A percentile compares a stretch with the other conserved stretches of the same genome.
These are phyloP conservation scores for Verticillium nubilum DNA, from an alignment of 2,329 filamentous ascomycete genomes.

Conservation along the genomic window DNA sequence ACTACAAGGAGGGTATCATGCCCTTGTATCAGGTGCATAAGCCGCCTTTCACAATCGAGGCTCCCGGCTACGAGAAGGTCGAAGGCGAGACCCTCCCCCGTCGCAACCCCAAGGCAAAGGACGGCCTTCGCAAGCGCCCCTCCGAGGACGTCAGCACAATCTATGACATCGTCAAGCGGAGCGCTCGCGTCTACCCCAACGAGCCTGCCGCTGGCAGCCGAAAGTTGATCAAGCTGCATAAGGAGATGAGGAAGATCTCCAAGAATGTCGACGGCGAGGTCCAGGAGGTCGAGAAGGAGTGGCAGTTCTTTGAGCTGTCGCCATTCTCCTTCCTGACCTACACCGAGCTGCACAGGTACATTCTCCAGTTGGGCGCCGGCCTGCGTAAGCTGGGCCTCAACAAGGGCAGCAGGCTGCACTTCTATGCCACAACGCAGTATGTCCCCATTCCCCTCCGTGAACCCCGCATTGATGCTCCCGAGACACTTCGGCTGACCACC, in stretches of 20 bases:
- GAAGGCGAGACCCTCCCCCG: slow-evolving; percentile 82
- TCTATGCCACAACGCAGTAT: slow-evolving; percentile 75
- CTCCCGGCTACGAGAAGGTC: slow-evolving; percentile 59
- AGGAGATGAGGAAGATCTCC: slow-evolving; percentile 83
- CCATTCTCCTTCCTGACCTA: slow-evolving; percentile 73
- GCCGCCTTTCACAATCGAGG: slow-evolving; percentile 71
- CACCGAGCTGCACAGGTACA: slow-evolving; percentile 68
- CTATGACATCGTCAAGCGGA: slow-evolving; percentile 71
- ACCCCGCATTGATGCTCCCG: not conserved
- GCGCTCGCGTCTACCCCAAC: slow-evolving; percentile 57
- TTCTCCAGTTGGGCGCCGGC: slow-evolving; percentile 65
- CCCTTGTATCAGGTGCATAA: slow-evolving; percentile 58
- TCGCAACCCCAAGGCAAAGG: slow-evolving; percentile 64
- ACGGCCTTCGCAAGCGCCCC: slow-evolving; percentile 62
- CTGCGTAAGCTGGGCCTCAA: slow-evolving; percentile 68
- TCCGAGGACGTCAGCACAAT: slow-evolving; percentile 67
- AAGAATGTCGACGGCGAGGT: slow-evolving; percentile 80
- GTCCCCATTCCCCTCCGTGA: slow-evolving; percentile 14
- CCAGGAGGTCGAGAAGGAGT: slow-evolving; percentile 80
- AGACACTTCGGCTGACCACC: not conserved
- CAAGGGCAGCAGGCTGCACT: slow-evolving; percentile 66
- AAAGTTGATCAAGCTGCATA: slow-evolving; percentile 70
- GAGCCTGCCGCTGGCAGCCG: slow-evolving; percentile 65
- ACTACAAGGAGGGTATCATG: slow-evolving; percentile 36
- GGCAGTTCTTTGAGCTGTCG: slow-evolving; percentile 83